phyloP scores from a whole-genome alignment of 2,329 filamentous ascomycete genomes.

The Sodiomyces alkalinus region DNA sequence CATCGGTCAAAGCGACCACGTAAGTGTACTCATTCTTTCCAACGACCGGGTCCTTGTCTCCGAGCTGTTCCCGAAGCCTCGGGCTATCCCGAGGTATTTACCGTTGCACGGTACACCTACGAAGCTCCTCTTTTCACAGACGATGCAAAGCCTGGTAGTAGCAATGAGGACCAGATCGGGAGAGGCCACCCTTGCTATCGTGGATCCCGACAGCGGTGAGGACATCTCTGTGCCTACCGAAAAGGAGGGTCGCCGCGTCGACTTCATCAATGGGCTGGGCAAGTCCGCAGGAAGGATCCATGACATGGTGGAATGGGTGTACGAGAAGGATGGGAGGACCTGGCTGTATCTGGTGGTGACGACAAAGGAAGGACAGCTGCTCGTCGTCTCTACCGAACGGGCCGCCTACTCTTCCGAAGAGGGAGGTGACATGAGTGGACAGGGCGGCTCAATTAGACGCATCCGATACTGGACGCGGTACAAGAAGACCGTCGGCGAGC shows the following conservation, averaged over 20 bases:
- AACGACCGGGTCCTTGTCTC: conserved; percentile 35
- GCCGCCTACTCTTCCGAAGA: no score
- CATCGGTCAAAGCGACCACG: conserved; percentile 21
- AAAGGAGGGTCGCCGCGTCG: conserved; percentile 22
- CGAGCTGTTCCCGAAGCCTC: conserved; percentile 29
- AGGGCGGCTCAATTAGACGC: no score
- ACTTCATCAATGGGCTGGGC: conserved; percentile 41
- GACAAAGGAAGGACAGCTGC: conserved; percentile 35
- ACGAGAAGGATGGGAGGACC: conserved; percentile 36
- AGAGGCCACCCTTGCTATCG: conserved; percentile 33
- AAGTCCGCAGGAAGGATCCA: conserved; percentile 42
- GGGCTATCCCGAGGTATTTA: conserved; percentile 34
- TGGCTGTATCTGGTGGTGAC: conserved; percentile 50
- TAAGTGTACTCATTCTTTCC: conserved; percentile 32
- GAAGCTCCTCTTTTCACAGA: conserved; percentile 38
- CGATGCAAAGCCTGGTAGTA: conserved; percentile 37
- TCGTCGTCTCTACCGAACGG: conserved; percentile 26
- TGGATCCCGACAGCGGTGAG: conserved; percentile 38
- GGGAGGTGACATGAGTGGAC: conserved; percentile 8
- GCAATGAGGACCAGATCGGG: conserved; percentile 26
- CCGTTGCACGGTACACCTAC: conserved; percentile 30
- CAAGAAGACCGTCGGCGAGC: conserved; percentile 23
- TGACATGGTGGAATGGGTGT: conserved; percentile 49
- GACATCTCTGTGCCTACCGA: conserved; percentile 32
- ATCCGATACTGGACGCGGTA: conserved; percentile 41